Conservation (phyloP, 2,329 filamentous ascomycete species). For the Diplodia intermedia region DNA sequence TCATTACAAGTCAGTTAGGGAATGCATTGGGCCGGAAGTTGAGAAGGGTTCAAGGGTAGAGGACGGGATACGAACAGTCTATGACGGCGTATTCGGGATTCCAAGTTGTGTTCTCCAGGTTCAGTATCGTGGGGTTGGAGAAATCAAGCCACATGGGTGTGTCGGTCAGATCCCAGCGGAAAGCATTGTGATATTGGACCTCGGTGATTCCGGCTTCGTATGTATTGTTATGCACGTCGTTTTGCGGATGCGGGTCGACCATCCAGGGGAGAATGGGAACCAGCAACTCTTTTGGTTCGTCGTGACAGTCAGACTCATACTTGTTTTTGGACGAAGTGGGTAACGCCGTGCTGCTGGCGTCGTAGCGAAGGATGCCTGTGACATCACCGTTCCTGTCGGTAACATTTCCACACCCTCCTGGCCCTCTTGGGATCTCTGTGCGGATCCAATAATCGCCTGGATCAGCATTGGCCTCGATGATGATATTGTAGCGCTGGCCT, state of each 20-base stretch:
- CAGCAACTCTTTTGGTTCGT: conserved; percentile 40
- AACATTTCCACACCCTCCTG: conserved; percentile 41
- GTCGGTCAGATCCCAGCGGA: conserved; percentile 40
- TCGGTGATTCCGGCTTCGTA: conserved; percentile 37
- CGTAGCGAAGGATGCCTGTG: conserved; percentile 40
- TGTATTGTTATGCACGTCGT: conserved; percentile 36
- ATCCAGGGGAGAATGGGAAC: conserved; percentile 41
- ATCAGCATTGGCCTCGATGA: conserved; percentile 51
- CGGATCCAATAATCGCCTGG: conserved; percentile 42
- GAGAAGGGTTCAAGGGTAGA: not conserved
- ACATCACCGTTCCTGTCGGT: conserved; percentile 37
- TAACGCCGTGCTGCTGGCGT: conserved; percentile 30
- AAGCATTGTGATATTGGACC: conserved; percentile 24
- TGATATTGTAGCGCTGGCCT: conserved; percentile 55
- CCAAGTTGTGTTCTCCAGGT: conserved; percentile 37
- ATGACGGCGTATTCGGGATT: conserved; percentile 38
- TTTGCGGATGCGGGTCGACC: conserved; percentile 35
- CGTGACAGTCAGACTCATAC: conserved; percentile 37
- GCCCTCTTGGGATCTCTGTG: conserved; percentile 34
- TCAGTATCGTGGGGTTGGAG: conserved; percentile 39
- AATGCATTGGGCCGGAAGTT: not conserved
- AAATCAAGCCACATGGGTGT: conserved; percentile 41
- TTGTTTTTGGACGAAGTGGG: conserved; percentile 35
- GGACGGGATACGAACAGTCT: conserved; percentile 33
- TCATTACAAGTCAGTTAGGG: not conserved